Evolutionary conservation across 1,284 basidiomycete genomes (phyloP).

Genomic region (Xerocomus cyaneibrunnescens): DNA sequence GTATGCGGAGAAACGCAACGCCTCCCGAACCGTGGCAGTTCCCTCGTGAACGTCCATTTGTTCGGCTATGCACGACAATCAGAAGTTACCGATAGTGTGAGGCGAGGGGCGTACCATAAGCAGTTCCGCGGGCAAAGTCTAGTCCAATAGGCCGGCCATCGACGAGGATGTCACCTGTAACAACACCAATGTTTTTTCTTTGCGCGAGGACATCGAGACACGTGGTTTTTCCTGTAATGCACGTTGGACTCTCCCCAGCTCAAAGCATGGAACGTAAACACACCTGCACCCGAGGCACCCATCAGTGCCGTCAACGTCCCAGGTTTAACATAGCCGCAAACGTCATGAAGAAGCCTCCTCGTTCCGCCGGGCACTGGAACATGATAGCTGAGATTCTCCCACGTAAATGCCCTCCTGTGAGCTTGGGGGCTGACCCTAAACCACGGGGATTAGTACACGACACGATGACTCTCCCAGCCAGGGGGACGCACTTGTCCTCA

Average conservation of each 20-base stretch:
- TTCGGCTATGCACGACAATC: conserved; percentile 53
- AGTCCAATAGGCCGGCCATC: conserved; percentile 72
- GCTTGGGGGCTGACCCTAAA: conserved; percentile 5
- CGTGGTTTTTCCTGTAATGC: conserved; percentile 59
- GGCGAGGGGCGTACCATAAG: conserved; percentile 54
- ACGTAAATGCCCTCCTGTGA: conserved; percentile 61
- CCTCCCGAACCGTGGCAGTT: conserved; percentile 86
- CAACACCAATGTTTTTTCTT: conserved; percentile 84
- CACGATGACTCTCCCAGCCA: not conserved
- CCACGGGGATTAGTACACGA: conserved; percentile 2
- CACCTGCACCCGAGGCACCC: conserved; percentile 76
- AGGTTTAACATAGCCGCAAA: conserved; percentile 89
- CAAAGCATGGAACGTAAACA: conserved; percentile 4
- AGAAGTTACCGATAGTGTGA: conserved; percentile 21
- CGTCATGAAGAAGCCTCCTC: conserved; percentile 74
- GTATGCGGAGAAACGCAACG: conserved; percentile 86
- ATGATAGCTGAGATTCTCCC: conserved; percentile 70
- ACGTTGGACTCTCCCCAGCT: conserved; percentile 20
- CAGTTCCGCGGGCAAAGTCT: conserved; percentile 77
- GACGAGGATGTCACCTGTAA: conserved; percentile 79
- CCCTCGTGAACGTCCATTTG: conserved; percentile 89
- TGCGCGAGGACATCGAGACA: conserved; percentile 88
- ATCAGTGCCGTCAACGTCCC: conserved; percentile 78
- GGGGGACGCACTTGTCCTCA: conserved; percentile 17
- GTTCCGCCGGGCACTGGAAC: conserved; percentile 73